Evolutionary conservation across 257 asterid genomes (phyloP).

Genomic region (Solanum chaucha): DNA sequence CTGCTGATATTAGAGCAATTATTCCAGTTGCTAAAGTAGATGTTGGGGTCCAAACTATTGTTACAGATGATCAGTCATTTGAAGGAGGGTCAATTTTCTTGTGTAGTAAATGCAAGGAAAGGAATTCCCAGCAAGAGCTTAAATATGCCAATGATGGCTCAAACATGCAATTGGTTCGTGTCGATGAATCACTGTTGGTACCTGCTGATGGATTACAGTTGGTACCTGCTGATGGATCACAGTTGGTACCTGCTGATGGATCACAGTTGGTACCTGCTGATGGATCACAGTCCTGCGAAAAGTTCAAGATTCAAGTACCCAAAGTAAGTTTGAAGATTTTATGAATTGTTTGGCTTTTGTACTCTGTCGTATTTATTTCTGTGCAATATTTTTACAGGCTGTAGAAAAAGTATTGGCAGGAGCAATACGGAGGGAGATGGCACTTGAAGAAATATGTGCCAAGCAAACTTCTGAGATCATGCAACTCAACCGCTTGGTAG

Average conservation of each 20-base stretch:
- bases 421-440: slow-evolving; percentile 98
- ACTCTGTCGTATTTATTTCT: not conserved
- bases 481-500: slow-evolving; percentile 89
- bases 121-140: slow-evolving; percentile 24
- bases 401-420: slow-evolving; percentile 97
- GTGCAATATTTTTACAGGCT: slow-evolving; percentile 41
- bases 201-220: slow-evolving; percentile 41
- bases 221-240: slow-evolving; percentile 18
- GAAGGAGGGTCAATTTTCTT: slow-evolving; percentile 20
- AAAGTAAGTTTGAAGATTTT: slow-evolving; percentile 41
- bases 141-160: slow-evolving; percentile 29
- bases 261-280: slow-evolving; percentile 12
- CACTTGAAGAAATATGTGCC: slow-evolving; percentile 77
- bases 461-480: slow-evolving; percentile 72
- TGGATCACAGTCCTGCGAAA: slow-evolving; percentile 38
- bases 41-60: slow-evolving; percentile 71
- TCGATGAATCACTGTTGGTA: slow-evolving; percentile 59
- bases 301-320: slow-evolving; percentile 59
- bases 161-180: slow-evolving; percentile 77
- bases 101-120: slow-evolving; percentile 64
- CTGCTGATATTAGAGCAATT: slow-evolving; percentile 40
- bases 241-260: slow-evolving; percentile 16
- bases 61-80: slow-evolving; percentile 20
- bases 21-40: slow-evolving; percentile 60
- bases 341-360: not conserved